These are phyloP conservation scores for Polygonum aviculare DNA, from an alignment of 148 eudicot species.

Conservation along the genomic window DNA sequence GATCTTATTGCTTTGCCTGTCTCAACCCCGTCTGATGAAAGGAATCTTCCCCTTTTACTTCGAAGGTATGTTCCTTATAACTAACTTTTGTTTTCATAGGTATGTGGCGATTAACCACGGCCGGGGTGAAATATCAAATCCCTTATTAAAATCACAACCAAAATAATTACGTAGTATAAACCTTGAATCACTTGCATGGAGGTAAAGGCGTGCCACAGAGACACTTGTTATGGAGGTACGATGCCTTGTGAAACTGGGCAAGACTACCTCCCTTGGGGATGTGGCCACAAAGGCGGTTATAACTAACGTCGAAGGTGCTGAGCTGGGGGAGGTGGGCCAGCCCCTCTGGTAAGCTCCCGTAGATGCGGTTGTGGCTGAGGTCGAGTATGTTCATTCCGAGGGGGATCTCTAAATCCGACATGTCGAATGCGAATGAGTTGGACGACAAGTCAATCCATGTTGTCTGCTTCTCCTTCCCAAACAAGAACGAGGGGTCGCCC, in stretches of 20 bases:
- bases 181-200: background rate
- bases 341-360: conserved; percentile 23
- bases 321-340: conserved; percentile 16
- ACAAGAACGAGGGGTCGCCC: conserved; percentile 19
- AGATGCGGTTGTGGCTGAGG: conserved; percentile 29
- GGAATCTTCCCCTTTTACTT: too few species aligned
- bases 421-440: background rate
- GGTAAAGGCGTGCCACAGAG: conserved; percentile 9
- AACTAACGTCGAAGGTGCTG: conserved; percentile 22
- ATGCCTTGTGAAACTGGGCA: background rate
- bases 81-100: too few species aligned
- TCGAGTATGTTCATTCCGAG: conserved; percentile 10
- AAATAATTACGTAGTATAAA: too few species aligned
- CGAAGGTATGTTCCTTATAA: too few species aligned
- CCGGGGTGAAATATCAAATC: too few species aligned
- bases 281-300: conserved; percentile 35
- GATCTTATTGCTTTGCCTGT: too few species aligned
- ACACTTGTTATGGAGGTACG: conserved; percentile 9
- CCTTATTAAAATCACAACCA: too few species aligned
- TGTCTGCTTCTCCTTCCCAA: conserved; percentile 7
- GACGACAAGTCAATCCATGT: conserved; percentile 1
- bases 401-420: conserved; percentile 17
- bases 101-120: too few species aligned
- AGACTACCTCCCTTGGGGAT: conserved; percentile 24
- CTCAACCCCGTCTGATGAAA: too few species aligned